A percentile compares a stretch with the other conserved stretches of the same genome.
Conservation (phyloP, 202 grass and related monocot species). For the Sporobolus alterniflorus region DNA sequence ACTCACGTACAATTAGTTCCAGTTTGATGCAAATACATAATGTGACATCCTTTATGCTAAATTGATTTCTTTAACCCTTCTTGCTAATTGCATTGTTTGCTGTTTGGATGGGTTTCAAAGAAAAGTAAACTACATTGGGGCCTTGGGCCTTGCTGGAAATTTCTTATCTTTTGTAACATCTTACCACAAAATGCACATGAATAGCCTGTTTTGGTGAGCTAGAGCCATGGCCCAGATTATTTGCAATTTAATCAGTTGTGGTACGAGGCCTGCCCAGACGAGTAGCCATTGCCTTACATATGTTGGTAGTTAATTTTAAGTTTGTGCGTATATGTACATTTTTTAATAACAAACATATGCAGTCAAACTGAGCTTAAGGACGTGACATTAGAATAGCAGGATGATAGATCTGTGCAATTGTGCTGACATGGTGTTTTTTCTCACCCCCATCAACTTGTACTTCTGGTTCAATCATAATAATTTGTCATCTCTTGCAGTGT, state of each 20-base stretch:
- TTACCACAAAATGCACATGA: neutral
- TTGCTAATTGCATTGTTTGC: neutral
- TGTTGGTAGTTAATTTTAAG: neutral
- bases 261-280: too few relatives aligned
- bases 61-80: neutral
- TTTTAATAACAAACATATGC: neutral
- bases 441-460: neutral
- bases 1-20: slow-evolving; percentile 34
- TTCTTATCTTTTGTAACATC: neutral
- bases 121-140: neutral
- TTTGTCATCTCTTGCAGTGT: slow-evolving; percentile 1
- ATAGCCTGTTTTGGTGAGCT: neutral
- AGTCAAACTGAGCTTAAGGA: neutral
- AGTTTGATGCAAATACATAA: slow-evolving; percentile 9
- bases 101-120: neutral
- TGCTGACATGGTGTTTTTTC: neutral
- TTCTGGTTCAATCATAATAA: slow-evolving; percentile 12
- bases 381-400: neutral
- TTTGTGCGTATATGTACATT: neutral
- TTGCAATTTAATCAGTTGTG: neutral
- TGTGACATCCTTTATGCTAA: neutral
- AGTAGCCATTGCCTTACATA: neutral
- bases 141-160: neutral
- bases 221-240: neutral
- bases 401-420: too few relatives aligned